Evolutionary conservation across 1,284 basidiomycete species (phyloP).

Genomic region (Filobasidium uniguttulatum): DNA sequence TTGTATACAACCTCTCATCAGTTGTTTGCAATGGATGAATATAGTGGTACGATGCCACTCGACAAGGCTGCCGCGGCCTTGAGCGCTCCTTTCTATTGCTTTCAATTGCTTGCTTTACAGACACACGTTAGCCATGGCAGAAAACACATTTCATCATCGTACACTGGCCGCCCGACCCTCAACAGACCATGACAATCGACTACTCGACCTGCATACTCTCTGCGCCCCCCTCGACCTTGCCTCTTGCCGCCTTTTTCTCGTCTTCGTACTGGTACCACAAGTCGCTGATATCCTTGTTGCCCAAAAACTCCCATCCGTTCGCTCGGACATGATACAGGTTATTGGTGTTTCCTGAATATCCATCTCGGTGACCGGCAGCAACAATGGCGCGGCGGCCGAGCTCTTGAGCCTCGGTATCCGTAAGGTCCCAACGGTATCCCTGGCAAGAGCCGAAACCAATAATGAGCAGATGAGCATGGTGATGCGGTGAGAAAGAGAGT

Average conservation of each 20-base stretch:
- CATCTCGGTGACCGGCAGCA: slow-evolving; percentile 93
- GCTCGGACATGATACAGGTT: slow-evolving; percentile 94
- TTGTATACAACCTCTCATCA: no score
- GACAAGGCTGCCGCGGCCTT: no score
- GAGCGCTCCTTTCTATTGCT: no score
- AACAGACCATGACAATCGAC: no score
- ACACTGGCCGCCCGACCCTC: no score
- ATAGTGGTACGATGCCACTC: no score
- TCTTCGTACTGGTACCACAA: slow-evolving; percentile 38
- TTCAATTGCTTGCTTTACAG: no score
- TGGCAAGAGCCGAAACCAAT: no score
- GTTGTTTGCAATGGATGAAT: no score
- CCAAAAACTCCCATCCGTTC: slow-evolving; percentile 81
- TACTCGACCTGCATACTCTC: slow-evolving; percentile 4
- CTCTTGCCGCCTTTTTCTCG: slow-evolving; percentile 31
- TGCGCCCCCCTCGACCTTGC: background rate
- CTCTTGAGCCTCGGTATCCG: slow-evolving; percentile 88
- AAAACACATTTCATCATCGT: no score
- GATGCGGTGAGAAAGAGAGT: background rate
- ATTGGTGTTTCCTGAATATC: slow-evolving; percentile 92
- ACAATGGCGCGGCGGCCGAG: slow-evolving; percentile 89
- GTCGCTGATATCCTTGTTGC: slow-evolving; percentile 38
- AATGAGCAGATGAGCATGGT: background rate
- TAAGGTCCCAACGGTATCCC: slow-evolving; percentile 85
- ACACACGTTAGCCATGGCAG: no score